Base-by-base conservation (phyloP, 108 stramenopile species). In the Stephanodiscus triporus region DNA sequence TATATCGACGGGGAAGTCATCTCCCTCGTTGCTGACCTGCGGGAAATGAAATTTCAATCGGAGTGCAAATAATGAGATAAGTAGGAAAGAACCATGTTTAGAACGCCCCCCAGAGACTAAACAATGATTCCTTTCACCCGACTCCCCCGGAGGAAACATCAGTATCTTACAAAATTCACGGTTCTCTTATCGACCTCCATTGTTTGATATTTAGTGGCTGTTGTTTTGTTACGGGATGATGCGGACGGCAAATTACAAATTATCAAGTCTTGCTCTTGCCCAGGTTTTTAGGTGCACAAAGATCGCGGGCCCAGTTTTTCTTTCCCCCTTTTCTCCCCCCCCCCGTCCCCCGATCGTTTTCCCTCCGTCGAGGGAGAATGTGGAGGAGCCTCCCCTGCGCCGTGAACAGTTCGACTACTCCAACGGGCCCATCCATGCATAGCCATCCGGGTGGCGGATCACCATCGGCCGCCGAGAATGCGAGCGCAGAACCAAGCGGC, bases 11-110 rank as follows among this genome's bases (percentile, higher is more conserved):
- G 94, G 80, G 75, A 96, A 98, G 60, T 85, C 72, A 59, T 99
- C 97, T 48, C 99, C 99, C 76, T 99, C 99, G 82, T 96, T 94
- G 76, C 90, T 92, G 43, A 98, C 85, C 93, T 94, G 78, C 66
- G 38, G 58, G 32, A 0, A 61, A 58, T 40, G n/a, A 42, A 51
- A n/a, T 17, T 34, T 43, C 16, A 29, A 51, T 13, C n/a, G n/a
- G n/a, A 51, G 20, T 22, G 32, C 9, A 22, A n/a, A 17, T 5
- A 29, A 29, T 19, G 43, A 64, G 13, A 6, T 2, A 55, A 55
- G 3, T 10, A 23, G 56, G 6, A 26, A 8, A 29, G 5, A 29
- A 2, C 4, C n/a, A 4, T 26, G 29, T 32, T 32, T 57, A 3
- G 56, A 53, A 49, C 43, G 13, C 43, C 43, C 43, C 14, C 40